Base-by-base conservation (phyloP, 176 grass and related monocot genomes). In the Oryza rufipogon region DNA sequence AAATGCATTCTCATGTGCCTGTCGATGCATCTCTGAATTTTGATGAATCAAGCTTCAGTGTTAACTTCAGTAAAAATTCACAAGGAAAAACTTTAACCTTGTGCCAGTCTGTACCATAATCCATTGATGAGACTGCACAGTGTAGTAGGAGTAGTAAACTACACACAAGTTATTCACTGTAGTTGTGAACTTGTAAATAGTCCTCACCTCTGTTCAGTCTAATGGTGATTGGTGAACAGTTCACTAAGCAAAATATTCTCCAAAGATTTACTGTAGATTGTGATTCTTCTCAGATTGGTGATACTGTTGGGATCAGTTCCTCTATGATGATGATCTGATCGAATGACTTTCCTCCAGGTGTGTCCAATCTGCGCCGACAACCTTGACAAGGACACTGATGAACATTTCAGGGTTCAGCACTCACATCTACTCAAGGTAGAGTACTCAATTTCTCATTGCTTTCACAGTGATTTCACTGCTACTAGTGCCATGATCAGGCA, bases 331-430 rank as follows among this genome's bases (percentile, higher is more conserved):
- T 78, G 22, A 78, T 34, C 75, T 78, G 77, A 60, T 38, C 25
- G 17, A 77, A 54, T 11, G 20, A n/a, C 9, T 78, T 45, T 46
- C 30, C 64, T 70, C 82, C 78, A 93, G 91, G 91, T 93, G 47
- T 93, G 91, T 41, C 91, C 91, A 4, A 81, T 93, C 54, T 93
- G 91, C 36, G 91, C 91, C 10, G 82, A 82, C 77, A 90, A 83
- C 69, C 85, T 83, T 4, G 88, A 82, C 11, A 68, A 74, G n/a
- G 82, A 90, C 87, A 88, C 77, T 70, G 64, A 63, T 3, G 75
- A 25, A 51, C 91, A 93, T 76, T 93, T 93, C 84, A 86, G 49
- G 73, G 52, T 86, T 10, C 78, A 77, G 14, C 91, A 93, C 49
- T 83, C 88, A 3, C 85, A 76, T 1, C 81, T 83, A 12, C 46